Percentiles rank a stretch among this genome's conserved stretches.
These are phyloP conservation scores for Tolypocladium paradoxum DNA, from an alignment of 2,329 filamentous ascomycete species.

Conservation along the genomic window DNA sequence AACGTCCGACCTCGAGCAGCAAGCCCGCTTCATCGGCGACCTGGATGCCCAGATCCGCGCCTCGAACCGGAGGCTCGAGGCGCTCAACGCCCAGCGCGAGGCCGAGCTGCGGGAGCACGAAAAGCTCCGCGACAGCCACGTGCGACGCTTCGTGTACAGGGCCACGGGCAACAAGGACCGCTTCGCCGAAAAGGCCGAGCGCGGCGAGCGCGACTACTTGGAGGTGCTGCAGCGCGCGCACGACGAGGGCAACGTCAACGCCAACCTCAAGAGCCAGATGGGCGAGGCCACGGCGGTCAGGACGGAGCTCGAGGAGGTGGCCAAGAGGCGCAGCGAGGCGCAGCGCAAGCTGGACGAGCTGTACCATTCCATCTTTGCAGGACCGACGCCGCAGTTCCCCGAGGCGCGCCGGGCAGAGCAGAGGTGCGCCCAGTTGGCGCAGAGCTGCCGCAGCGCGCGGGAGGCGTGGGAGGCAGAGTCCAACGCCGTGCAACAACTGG, in stretches of 20 bases:
- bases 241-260: slow-evolving; percentile 30
- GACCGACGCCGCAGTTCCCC: slow-evolving; percentile 39
- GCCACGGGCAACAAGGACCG: slow-evolving; percentile 32
- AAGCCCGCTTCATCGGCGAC: slow-evolving; percentile 32
- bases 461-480: slow-evolving; percentile 26
- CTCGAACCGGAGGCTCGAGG: slow-evolving; percentile 25
- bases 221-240: slow-evolving; percentile 38
- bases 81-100: slow-evolving; percentile 28
- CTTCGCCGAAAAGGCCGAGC: slow-evolving; percentile 32
- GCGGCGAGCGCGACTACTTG: slow-evolving; percentile 45
- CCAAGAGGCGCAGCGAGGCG: slow-evolving; percentile 24
- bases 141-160: slow-evolving; percentile 41
- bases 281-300: slow-evolving; percentile 25
- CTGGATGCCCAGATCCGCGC: slow-evolving; percentile 28
- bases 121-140: slow-evolving; percentile 39
- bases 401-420: slow-evolving; percentile 40
- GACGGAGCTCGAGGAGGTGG: slow-evolving; percentile 23
- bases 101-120: slow-evolving; percentile 41
- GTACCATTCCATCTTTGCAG: slow-evolving; percentile 40
- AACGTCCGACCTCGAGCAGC: slow-evolving; percentile 31
- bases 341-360: slow-evolving; percentile 37
- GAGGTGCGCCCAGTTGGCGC: slow-evolving; percentile 20
- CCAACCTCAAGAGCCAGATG: slow-evolving; percentile 27
- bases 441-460: slow-evolving; percentile 26
- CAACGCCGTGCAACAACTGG: slow-evolving; percentile 28